Conservation (phyloP, 1,284 basidiomycete genomes). For the Lignosus rhinocerotis region DNA sequence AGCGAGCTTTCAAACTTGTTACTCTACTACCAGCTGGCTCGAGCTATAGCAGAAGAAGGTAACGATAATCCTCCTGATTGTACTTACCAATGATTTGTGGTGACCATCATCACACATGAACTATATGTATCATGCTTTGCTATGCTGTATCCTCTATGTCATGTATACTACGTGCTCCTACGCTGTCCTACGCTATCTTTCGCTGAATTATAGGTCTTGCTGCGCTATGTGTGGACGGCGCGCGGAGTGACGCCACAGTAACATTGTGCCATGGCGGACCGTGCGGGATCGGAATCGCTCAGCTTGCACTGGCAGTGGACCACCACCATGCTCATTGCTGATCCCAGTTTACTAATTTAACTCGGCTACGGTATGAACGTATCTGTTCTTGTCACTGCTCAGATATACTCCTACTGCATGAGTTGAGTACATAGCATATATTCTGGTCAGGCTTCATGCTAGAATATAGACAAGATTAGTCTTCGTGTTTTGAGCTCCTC, state of each 20-base stretch:
- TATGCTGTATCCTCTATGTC: neutral
- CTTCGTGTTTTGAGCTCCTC: neutral
- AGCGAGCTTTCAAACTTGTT: slow-evolving; percentile 38
- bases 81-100: slow-evolving; percentile 25
- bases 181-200: neutral
- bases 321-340: slow-evolving; percentile 6
- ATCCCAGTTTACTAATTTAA: slow-evolving; percentile 2
- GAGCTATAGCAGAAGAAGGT: slow-evolving; percentile 22
- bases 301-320: slow-evolving; percentile 18
- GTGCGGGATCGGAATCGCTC: slow-evolving; percentile 5
- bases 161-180: neutral
- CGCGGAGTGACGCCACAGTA: neutral
- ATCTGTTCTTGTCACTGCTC: slow-evolving; percentile 3
- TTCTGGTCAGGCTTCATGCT: slow-evolving; percentile 3
- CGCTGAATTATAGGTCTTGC: neutral
- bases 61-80: slow-evolving; percentile 19
- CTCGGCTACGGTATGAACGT: slow-evolving; percentile 10
- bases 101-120: neutral
- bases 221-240: neutral
- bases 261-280: neutral
- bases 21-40: slow-evolving; percentile 36
- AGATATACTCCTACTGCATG: slow-evolving; percentile 2
- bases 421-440: slow-evolving; percentile 6
- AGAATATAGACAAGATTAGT: slow-evolving; percentile 7
- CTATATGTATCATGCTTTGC: neutral